phyloP scores from a whole-genome alignment of 108 stramenopile genomes.

The Conticribra weissflogii region DNA sequence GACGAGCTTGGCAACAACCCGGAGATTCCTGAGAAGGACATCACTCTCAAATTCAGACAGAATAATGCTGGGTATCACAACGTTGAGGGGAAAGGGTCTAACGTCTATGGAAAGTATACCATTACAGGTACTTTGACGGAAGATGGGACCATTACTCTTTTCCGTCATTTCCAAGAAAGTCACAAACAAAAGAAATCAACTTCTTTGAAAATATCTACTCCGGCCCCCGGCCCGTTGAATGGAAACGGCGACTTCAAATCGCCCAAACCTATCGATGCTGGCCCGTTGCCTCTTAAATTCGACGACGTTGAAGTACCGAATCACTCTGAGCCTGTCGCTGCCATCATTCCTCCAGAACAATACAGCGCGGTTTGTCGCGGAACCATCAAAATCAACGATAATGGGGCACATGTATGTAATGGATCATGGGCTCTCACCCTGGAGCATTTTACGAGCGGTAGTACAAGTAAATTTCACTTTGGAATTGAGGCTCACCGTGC shows the following conservation, averaged over 20 bases:
- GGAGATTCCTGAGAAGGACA: slow-evolving; percentile 70
- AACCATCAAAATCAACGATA: slow-evolving; percentile 71
- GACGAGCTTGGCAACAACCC: slow-evolving; percentile 59
- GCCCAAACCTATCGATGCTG: slow-evolving; percentile 19
- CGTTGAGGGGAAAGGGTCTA: slow-evolving; percentile 84
- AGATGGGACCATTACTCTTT: slow-evolving; percentile 78
- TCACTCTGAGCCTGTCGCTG: slow-evolving; percentile 29
- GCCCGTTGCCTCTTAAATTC: slow-evolving; percentile 51
- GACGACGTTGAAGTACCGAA: slow-evolving; percentile 67
- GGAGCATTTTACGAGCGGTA: slow-evolving; percentile 69
- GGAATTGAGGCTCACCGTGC: slow-evolving; percentile 70
- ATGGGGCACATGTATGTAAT: slow-evolving; percentile 73
- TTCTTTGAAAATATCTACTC: slow-evolving; percentile 36
- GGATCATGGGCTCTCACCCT: slow-evolving; percentile 84
- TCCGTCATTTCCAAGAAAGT: slow-evolving; percentile 77
- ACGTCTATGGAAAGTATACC: slow-evolving; percentile 84
- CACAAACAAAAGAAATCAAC: slow-evolving; percentile 23
- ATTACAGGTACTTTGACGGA: slow-evolving; percentile 75
- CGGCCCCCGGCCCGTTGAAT: slow-evolving; percentile 58
- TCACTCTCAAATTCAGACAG: slow-evolving; percentile 73
- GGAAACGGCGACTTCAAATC: slow-evolving; percentile 31
- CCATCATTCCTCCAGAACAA: slow-evolving; percentile 42
- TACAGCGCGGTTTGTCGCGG: slow-evolving; percentile 81
- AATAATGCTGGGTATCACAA: slow-evolving; percentile 85
- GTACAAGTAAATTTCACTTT: slow-evolving; percentile 72